Evolutionary conservation across 805 yeast species (phyloP), one percentile per base, ranked within the genome.

Genomic region (Cyberlindnera maclurae): DNA sequence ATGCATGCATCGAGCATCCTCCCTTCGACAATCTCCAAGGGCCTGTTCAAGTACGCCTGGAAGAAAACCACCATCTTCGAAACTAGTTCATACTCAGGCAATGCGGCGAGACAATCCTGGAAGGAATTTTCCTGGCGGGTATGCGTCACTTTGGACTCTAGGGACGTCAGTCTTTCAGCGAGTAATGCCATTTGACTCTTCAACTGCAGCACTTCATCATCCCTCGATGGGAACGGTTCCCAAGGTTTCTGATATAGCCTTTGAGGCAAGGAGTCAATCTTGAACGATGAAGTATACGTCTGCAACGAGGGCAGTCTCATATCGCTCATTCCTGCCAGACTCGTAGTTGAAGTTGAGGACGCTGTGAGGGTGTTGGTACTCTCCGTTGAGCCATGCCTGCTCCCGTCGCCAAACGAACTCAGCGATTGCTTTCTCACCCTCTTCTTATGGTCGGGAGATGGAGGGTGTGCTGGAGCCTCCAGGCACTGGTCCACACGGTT

Each of bases 381-480:
- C n/a, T 6, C 24, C 24, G 8, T 8, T 8, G 24, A 20, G 8
- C 24, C 8, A 20, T 8, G 24, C 24, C 24, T 20, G 24, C 24
- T 15, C 5, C 16, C 31, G 13, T 31, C 39, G 4, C 40, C 46
- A 37, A 45, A 45, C 4, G 46, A 18, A 11, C 44, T 42, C 9
- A 47, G 42, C 1, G 42, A 34, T 34, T 47, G 46, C 31, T 45
- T 45, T 24, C 46, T 39, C 11, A 49, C 41, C 38, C 59, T 58
- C 43, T 47, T 46, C 41, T 44, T 58, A 43, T 50, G 63, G 24
- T 49, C 65, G 22, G 60, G 62, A 2, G 65, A 58, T 1, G 73
- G 71, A 6, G 73, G 74, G 35, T 63, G 60, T 12, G 74, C 71
- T 1, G 74, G 73, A 29, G 55, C 47, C 11, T 48, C 57, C 18